Base-by-base conservation (phyloP, 1,284 basidiomycete species). In the Ganoderma leucocontextum region DNA sequence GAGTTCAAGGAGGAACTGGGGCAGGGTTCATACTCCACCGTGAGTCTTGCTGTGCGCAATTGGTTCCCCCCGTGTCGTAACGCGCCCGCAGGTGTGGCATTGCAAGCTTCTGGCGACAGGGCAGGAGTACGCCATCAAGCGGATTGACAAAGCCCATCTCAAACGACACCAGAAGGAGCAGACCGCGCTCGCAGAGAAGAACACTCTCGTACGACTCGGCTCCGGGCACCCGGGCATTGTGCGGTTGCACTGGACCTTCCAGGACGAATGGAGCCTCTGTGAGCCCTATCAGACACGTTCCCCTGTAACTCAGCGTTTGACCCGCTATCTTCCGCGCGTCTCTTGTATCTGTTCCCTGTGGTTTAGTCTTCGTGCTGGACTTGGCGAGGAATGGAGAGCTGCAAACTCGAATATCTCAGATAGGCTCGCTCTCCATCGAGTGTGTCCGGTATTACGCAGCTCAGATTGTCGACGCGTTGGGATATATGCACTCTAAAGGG, bases 361-460 rank as follows among this genome's bases (percentile, higher is more conserved):
- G n/a, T 36, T 12, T 74, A 97, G 96, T 95, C 80, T 98, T 97
- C 74, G 95, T 97, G 0, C 85, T 98, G 70, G 96, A 98, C 78
- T 85, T 96, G 17, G 95, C 94, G 0, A 84, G 86, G n/a, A 96
- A 97, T 77, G 96, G 96, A 44, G 96, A 98, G 78, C 86, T 98
- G 74, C 91, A 97, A 69, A 86, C 89, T 0, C 85, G 91, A 68
- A 92, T 98, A 76, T 91, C 91, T 17, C 85, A 87, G 47, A 81
- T 93, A 68, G 97, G 96, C 10, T 98, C 96, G 0, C 83, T 98
- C 42, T 95, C 94, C 19, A 78, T 92, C 19, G 75, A 81, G 4
- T 95, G 93, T 67, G 85, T 93, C 0, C 86, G 90, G 42, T 94
- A 94, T 79, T 98, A 97, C 78, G 85, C 92, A 2, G 96, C 96